Conservation (phyloP, 2,329 filamentous ascomycete genomes). For the Verticillium albo-atrum region DNA sequence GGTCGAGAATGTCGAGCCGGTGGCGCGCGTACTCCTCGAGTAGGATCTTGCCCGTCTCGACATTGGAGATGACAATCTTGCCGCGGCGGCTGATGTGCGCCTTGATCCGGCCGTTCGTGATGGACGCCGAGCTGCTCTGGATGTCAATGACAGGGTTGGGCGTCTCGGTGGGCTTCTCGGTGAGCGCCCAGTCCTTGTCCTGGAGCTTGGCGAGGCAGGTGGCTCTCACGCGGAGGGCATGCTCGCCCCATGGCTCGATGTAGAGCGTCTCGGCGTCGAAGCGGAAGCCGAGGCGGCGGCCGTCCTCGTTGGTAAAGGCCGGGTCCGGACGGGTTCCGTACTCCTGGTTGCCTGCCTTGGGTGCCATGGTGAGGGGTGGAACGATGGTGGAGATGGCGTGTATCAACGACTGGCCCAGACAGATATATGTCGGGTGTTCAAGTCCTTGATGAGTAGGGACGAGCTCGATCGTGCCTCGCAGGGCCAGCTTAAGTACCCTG, state of each 20-base stretch:
- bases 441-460: neutral
- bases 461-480: neutral
- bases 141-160: slow-evolving; percentile 12
- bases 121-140: slow-evolving; percentile 9
- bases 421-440: neutral
- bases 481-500: neutral
- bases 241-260: slow-evolving; percentile 43
- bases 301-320: slow-evolving; percentile 9
- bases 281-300: slow-evolving; percentile 18
- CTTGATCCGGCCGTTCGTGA: slow-evolving; percentile 21
- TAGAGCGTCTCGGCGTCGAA: slow-evolving; percentile 40
- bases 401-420: neutral
- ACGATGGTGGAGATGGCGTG: no score
- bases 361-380: neutral
- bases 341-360: slow-evolving; percentile 6
- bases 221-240: slow-evolving; percentile 41
- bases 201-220: slow-evolving; percentile 31
- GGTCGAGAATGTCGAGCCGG: slow-evolving; percentile 35
- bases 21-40: slow-evolving; percentile 24
- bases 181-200: slow-evolving; percentile 30
- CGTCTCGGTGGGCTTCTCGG: slow-evolving; percentile 4
- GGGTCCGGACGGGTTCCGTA: slow-evolving; percentile 6
- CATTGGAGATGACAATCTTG: slow-evolving; percentile 20
- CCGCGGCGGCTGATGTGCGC: slow-evolving; percentile 18
- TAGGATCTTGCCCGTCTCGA: slow-evolving; percentile 13